phyloP scores from a whole-genome alignment of 257 asterid genomes.

The Lycium ferocissimum region DNA sequence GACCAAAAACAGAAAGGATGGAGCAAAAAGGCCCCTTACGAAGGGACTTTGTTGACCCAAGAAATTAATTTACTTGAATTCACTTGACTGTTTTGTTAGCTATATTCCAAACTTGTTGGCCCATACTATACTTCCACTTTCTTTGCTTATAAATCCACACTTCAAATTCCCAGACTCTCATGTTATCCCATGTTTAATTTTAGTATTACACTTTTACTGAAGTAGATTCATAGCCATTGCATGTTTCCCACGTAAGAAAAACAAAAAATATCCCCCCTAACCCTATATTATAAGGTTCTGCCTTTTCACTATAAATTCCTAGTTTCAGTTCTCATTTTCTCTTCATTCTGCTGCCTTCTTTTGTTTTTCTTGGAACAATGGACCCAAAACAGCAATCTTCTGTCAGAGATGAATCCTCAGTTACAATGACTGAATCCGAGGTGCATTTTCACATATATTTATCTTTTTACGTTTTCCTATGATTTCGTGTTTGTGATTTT shows the following conservation, averaged over 20 bases:
- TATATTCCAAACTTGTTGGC: slow-evolving; percentile 27
- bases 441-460: background rate
- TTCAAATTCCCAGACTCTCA: slow-evolving; percentile 23
- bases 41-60: background rate
- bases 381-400: slow-evolving; percentile 21
- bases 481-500: background rate
- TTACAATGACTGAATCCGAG: slow-evolving; percentile 10
- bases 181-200: background rate
- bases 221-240: background rate
- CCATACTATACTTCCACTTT: background rate
- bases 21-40: background rate
- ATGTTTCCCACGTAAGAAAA: slow-evolving; percentile 22
- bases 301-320: background rate
- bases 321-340: background rate
- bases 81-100: slow-evolving; percentile 21
- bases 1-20: background rate
- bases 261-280: background rate
- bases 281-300: background rate
- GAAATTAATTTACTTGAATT: background rate
- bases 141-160: slow-evolving; percentile 7
- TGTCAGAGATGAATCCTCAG: slow-evolving; percentile 29
- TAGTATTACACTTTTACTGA: background rate
- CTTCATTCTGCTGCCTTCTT: background rate
- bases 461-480: background rate
- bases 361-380: background rate